Base-by-base conservation (phyloP, 2,329 filamentous ascomycete species). In the Penicillium sp. region DNA sequence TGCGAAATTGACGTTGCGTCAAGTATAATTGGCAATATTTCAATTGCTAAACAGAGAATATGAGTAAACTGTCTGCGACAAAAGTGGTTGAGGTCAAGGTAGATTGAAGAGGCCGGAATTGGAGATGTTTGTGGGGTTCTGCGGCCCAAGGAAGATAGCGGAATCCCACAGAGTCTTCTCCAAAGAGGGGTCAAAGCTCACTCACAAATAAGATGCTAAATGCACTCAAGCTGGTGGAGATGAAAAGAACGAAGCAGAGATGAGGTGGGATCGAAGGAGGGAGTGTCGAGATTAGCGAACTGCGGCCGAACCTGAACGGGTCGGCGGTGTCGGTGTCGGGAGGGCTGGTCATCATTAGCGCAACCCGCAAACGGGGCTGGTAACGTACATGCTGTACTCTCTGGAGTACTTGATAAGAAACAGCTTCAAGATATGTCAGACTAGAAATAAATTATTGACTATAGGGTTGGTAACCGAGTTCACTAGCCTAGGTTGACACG, bases 121-220 rank as follows among this genome's bases (percentile, higher is more conserved):
- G 65, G 63, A 66, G 66, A 62, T 58, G 55, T 61, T 61, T 67
- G 65, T 65, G 65, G 63, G 64, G 64, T 58, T 53, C 54, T 48
- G 54, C 50, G 49, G 51, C 45, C 56, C 49, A 56, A 50, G 55
- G 59, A 64, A 66, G 53, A 54, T 43, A 45, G 61, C 51, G 59
- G 58, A 64, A 67, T 55, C 59, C 17, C 54, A 47, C 29, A 65
- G 56, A 67, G 43, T 29, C 23, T 12, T 29, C 25, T 21, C 21
- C 25, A 12, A 23, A 45, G 27, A 37, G 52, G 35, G 48, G 15
- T 47, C 43, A 54, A 38, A 42, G 37, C 19, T 56, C 43, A 67
- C 65, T 66, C 62, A 67, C 65, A 63, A 53, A 58, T 54, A 52
- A 56, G 17, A 31, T 57, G 21, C 53, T 49, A 54, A 19, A 54